Evolutionary conservation across 805 yeast species (phyloP), one percentile per base, ranked within the genome.

Genomic region (Zygotorulaspora danielsina): DNA sequence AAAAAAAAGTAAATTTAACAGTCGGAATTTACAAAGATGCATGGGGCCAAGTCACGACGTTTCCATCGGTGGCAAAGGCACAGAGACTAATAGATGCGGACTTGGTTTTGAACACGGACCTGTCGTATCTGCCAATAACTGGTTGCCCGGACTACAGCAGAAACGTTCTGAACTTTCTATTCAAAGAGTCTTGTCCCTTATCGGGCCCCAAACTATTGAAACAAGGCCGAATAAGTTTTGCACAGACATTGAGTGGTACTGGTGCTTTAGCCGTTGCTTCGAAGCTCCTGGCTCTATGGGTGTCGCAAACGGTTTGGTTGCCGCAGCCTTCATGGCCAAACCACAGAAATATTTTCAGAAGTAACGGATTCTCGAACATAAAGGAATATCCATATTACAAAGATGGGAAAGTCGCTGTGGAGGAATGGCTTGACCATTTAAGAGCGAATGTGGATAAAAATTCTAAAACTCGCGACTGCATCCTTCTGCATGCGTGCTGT

Each of bases 271-370:
- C 94, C 50, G 80, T 90, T 26, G 78, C 88, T 35, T 90, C 84
- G 17, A 90, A 81, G 57, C 84, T 90, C 58, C 64, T 89, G 54
- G 71, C 79, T 56, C 60, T 72, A 7, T 64, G 66, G 44, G 64
- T 75, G 48, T 50, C 63, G 18, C 53, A 51, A 10, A 44, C 53
- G 18, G 73, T 89, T 41, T 74, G 80, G 57, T 73, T 87, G 39
- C 93, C 97, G 36, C 75, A 78, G 55, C 96, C 96, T 39, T 84
- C 96, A 11, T 89, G 97, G 97, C 87, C 95, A 28, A 90, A 89
- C 66, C 97, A 89, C 67, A 67, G 75, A 48, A 84, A 87, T 37
- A 84, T 88, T 36, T 82, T 86, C 65, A 66, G 72, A 42, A 82
- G 77, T 49, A 77, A 86, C 18, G 95, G 94, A 15, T 66, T 88